These are phyloP conservation scores for Arthroderma sp. DNA, from an alignment of 2,329 filamentous ascomycete genomes.

Conservation along the genomic window DNA sequence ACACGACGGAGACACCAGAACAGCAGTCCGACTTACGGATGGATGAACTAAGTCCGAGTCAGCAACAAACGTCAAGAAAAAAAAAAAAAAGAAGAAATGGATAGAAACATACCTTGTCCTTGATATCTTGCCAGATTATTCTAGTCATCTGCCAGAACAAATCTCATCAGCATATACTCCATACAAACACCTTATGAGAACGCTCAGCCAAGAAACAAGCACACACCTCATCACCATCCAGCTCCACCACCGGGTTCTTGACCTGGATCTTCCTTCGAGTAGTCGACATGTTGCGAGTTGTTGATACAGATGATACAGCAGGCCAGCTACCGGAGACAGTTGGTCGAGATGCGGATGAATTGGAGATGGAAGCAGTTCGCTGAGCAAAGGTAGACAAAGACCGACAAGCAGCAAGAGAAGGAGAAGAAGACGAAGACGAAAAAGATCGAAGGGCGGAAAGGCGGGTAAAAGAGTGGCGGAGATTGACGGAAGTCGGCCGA, in stretches of 20 bases:
- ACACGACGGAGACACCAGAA: not conserved
- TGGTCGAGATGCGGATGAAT: slow-evolving; percentile 9
- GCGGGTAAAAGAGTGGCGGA: slow-evolving; percentile 21
- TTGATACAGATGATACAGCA: slow-evolving; percentile 7
- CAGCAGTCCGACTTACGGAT: slow-evolving; percentile 41
- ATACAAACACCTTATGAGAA: not conserved
- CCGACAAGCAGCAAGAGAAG: slow-evolving; percentile 13
- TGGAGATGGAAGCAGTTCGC: slow-evolving; percentile 16
- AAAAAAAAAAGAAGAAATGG: slow-evolving; percentile 6
- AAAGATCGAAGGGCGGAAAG: slow-evolving; percentile 9
- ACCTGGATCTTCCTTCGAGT: slow-evolving; percentile 83
- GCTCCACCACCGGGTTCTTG: slow-evolving; percentile 96
- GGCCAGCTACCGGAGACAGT: slow-evolving; percentile 5
- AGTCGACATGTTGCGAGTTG: slow-evolving; percentile 34
- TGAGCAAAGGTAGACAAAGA: not conserved
- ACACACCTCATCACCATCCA: slow-evolving; percentile 62
- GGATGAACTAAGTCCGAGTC: slow-evolving; percentile 53
- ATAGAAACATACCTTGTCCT: slow-evolving; percentile 56
- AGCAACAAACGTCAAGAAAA: slow-evolving; percentile 4
- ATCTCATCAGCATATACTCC: slow-evolving; percentile 1
- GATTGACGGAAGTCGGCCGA: slow-evolving; percentile 28
- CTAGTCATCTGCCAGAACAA: slow-evolving; percentile 63
- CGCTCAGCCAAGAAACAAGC: not conserved
- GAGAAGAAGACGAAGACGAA: slow-evolving; percentile 18
- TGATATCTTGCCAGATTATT: slow-evolving; percentile 98